Evolutionary conservation across 208 protist genomes (phyloP), one percentile per base, ranked within the genome.

Genomic region (Leishmania gerbilli): DNA sequence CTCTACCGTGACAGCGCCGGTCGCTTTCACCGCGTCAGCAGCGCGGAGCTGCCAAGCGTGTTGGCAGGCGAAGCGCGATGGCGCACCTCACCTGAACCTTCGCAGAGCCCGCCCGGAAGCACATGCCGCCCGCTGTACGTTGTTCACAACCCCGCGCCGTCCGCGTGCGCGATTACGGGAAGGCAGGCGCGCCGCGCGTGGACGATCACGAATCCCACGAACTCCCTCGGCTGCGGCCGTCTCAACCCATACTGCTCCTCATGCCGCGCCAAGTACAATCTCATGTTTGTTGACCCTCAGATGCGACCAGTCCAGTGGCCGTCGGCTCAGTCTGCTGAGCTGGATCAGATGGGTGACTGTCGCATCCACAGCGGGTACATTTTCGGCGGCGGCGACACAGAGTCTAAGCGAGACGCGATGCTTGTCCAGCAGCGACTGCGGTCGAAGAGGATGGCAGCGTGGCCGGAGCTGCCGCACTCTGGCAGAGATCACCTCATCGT

Each of bases 181-280:
- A 69, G 82, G 31, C 58, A 34, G 37, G 60, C 69, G 55, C 77
- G 67, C 21, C 82, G 82, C 27, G 77, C 65, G 42, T 86, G 82
- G 82, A 79, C 74, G 0, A 77, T 86, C 58, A 86, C 82, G 13
- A 77, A 86, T 55, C 82, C 82, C 6, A 82, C 80, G 13, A 76
- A 47, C 69, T 89, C 92, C 42, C 84, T 97, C 40, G 89, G 92
- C 27, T 94, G 89, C 71, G 81, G 80, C 3, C 87, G 94, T 37
- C 84, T 97, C 67, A 97, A 97, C 79, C 94, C 94, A 24, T 97
- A 97, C 90, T 97, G 94, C 79, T 72, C 72, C 58, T 84, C 84
- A 6, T 97, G 94, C 84, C 89, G 90, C n/a, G 81, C 68, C 47
- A 84, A 85, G 79, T 97, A 93, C 87, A 91, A 93, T 80, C 68